Evolutionary conservation across 768 basidiomycete genomes (phyloP).

Genomic region (Leccinum obscurum): DNA sequence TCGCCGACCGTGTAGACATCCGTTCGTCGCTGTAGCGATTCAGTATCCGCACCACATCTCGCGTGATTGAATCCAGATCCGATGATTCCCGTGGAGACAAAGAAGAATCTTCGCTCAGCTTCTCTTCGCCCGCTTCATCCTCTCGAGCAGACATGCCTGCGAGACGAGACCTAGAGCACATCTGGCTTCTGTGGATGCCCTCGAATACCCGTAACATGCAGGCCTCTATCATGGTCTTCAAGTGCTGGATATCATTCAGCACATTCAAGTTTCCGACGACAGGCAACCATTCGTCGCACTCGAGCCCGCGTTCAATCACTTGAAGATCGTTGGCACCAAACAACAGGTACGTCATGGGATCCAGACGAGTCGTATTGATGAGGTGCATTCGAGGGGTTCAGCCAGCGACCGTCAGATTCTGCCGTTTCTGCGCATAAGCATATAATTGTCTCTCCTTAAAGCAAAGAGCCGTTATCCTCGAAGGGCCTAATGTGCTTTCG

Average conservation of each 20-base stretch:
- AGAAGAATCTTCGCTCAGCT: slow-evolving; percentile 43
- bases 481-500: slow-evolving; percentile 45
- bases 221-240: slow-evolving; percentile 77
- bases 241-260: slow-evolving; percentile 77
- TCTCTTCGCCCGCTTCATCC: slow-evolving; percentile 60
- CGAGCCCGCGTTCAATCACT: slow-evolving; percentile 69
- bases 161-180: slow-evolving; percentile 28
- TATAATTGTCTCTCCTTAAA: slow-evolving; percentile 65
- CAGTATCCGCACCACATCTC: slow-evolving; percentile 71
- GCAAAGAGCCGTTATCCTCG: slow-evolving; percentile 17
- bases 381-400: slow-evolving; percentile 63
- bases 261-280: slow-evolving; percentile 71
- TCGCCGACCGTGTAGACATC: slow-evolving; percentile 52
- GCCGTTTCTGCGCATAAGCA: slow-evolving; percentile 82
- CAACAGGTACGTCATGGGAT: slow-evolving; percentile 86
- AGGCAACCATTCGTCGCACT: slow-evolving; percentile 91
- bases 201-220: slow-evolving; percentile 91
- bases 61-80: slow-evolving; percentile 74
- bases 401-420: slow-evolving; percentile 58
- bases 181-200: slow-evolving; percentile 57
- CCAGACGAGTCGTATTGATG: slow-evolving; percentile 79
- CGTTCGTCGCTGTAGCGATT: slow-evolving; percentile 72
- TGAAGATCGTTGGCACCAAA: slow-evolving; percentile 84
- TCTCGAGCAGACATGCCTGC: slow-evolving; percentile 39
- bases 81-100: slow-evolving; percentile 68